phyloP scores from a whole-genome alignment of 768 basidiomycete species.

The Auriscalpium microsporum region DNA sequence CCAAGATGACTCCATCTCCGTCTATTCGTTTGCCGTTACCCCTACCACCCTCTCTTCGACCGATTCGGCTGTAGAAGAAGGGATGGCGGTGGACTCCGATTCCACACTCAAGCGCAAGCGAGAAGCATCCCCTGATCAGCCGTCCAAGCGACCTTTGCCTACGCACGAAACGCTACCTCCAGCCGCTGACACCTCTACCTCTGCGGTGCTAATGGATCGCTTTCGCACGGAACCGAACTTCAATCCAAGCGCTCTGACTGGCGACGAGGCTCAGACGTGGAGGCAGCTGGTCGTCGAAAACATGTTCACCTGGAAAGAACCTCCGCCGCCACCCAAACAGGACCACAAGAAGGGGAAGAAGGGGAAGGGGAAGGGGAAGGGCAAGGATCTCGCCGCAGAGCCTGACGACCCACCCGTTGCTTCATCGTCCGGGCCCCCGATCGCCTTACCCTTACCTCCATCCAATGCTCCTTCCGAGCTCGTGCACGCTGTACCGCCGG shows the following conservation, averaged over 20 bases:
- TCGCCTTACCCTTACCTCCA: too few relatives aligned
- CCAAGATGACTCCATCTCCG: slow-evolving; percentile 52
- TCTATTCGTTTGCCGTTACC: slow-evolving; percentile 51
- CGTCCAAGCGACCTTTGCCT: slow-evolving; percentile 16
- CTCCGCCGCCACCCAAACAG: slow-evolving; percentile 5
- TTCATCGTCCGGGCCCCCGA: neutral
- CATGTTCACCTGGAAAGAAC: slow-evolving; percentile 42
- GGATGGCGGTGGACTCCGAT: neutral
- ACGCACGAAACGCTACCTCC: neutral
- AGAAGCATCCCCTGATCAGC: slow-evolving; percentile 13
- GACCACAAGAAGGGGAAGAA: neutral
- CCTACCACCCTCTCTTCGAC: neutral
- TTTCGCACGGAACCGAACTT: slow-evolving; percentile 21
- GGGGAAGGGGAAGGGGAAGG: slow-evolving; percentile 2
- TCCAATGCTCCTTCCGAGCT: too few relatives aligned
- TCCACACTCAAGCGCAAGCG: slow-evolving; percentile 24
- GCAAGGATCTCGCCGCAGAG: neutral
- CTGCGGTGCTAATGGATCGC: slow-evolving; percentile 16
- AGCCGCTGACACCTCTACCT: neutral
- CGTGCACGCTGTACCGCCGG: neutral
- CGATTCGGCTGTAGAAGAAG: neutral
- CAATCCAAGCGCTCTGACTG: slow-evolving; percentile 27
- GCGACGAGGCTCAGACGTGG: slow-evolving; percentile 46
- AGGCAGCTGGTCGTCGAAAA: slow-evolving; percentile 38
- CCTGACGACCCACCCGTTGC: neutral